Evolutionary conservation across 179 eudicot species (phyloP).

Genomic region (Patellifolia procumbens): DNA sequence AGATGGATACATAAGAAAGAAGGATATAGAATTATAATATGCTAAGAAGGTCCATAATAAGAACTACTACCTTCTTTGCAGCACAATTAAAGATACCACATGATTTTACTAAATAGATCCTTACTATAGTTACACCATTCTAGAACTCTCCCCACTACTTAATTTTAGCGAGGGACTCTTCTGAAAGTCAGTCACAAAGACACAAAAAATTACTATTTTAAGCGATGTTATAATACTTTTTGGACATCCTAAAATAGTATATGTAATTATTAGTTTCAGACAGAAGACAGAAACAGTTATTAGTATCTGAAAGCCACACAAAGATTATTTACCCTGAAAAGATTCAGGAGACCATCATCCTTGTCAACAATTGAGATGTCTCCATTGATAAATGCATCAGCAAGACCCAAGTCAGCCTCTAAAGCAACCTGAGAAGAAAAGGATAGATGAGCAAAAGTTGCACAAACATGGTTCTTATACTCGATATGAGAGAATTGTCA

Average conservation of each 20-base stretch:
- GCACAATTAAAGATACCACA: no score
- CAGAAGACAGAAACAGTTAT: neutral
- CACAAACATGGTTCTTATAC: neutral
- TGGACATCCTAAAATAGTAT: no score
- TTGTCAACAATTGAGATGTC: constrained; percentile 85
- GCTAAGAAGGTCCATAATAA: neutral
- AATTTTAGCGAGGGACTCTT: no score
- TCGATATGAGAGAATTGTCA: neutral
- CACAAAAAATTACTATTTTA: no score
- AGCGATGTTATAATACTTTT: no score
- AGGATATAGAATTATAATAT: neutral
- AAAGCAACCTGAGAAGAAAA: constrained; percentile 57
- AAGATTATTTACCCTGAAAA: constrained; percentile 63
- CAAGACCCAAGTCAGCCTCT: constrained; percentile 91
- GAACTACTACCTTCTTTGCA: no score
- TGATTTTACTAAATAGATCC: no score
- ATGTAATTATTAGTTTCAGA: no score
- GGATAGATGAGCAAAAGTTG: neutral
- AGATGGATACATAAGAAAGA: neutral
- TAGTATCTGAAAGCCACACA: neutral
- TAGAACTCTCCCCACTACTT: no score
- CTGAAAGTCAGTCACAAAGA: no score
- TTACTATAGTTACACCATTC: no score
- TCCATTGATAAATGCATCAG: constrained; percentile 92
- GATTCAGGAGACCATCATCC: constrained; percentile 70